Evolutionary conservation across 345 rosid species (phyloP).

Genomic region (Syzygium jambos): DNA sequence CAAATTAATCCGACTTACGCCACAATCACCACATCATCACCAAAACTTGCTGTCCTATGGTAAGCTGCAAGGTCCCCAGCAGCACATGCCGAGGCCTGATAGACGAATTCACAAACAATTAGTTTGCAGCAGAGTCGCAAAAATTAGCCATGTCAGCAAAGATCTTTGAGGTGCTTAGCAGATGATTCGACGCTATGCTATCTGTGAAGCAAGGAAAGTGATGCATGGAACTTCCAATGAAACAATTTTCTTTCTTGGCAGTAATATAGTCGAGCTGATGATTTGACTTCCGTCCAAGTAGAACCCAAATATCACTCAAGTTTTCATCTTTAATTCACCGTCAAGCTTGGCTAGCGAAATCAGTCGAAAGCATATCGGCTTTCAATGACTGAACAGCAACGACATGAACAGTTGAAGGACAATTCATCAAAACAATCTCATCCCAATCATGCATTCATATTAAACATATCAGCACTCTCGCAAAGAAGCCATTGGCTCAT

Average conservation of each 20-base stretch:
- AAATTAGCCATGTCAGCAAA: background rate
- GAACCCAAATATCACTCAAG: background rate
- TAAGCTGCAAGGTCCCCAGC: slow-evolving; percentile 53
- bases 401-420: background rate
- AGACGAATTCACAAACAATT: background rate
- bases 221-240: background rate
- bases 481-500: background rate
- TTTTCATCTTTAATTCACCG: background rate
- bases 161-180: background rate
- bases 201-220: background rate
- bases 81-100: slow-evolving; percentile 60
- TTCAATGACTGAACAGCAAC: background rate
- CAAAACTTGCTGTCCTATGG: slow-evolving; percentile 61
- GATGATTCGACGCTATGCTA: background rate
- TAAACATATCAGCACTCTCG: background rate
- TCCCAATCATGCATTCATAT: background rate
- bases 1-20: slow-evolving; percentile 48
- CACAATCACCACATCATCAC: slow-evolving; percentile 82
- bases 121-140: background rate
- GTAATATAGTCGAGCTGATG: background rate
- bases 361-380: background rate
- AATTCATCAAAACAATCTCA: background rate
- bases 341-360: background rate
- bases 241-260: background rate
- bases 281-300: background rate